Percentiles rank a stretch among this genome's conserved stretches.
Conservation (phyloP, 1,139 yeast species). For the Debaryomyces fabryi region DNA sequence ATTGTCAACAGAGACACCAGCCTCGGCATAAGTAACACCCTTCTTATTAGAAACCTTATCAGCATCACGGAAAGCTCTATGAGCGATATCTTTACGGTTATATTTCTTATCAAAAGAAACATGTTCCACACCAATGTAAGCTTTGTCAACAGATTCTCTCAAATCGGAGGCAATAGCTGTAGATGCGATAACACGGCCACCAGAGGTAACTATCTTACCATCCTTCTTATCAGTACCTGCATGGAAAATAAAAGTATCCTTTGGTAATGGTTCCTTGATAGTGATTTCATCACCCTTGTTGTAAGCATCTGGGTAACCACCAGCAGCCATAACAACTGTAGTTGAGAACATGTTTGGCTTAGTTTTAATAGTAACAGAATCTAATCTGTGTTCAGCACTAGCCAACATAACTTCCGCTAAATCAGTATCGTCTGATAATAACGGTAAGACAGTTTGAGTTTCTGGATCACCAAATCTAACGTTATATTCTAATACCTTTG, state of each 20-base stretch:
- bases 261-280: slow-evolving; percentile 50
- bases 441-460: slow-evolving; percentile 93
- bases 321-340: slow-evolving; percentile 95
- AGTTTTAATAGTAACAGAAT: slow-evolving; percentile 70
- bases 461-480: slow-evolving; percentile 99
- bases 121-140: slow-evolving; percentile 80
- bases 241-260: slow-evolving; percentile 78
- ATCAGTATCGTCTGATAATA: slow-evolving; percentile 81
- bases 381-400: slow-evolving; percentile 92
- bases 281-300: slow-evolving; percentile 84
- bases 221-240: slow-evolving; percentile 78
- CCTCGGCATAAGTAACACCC: slow-evolving; percentile 82
- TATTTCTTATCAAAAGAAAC: slow-evolving; percentile 76
- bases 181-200: slow-evolving; percentile 97
- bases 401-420: slow-evolving; percentile 91
- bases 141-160: slow-evolving; percentile 79
- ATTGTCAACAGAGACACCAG: slow-evolving; percentile 97
- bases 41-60: slow-evolving; percentile 18
- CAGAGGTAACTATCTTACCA: slow-evolving; percentile 75
- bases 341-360: slow-evolving; percentile 70
- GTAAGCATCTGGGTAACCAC: slow-evolving; percentile 92
- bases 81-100: slow-evolving; percentile 92
- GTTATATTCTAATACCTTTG: slow-evolving; percentile 94
- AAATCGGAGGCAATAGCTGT: slow-evolving; percentile 81
- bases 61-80: slow-evolving; percentile 81